These are phyloP conservation scores for Fragaria ananassa DNA, from an alignment of 306 rosid genomes.

Conservation along the genomic window DNA sequence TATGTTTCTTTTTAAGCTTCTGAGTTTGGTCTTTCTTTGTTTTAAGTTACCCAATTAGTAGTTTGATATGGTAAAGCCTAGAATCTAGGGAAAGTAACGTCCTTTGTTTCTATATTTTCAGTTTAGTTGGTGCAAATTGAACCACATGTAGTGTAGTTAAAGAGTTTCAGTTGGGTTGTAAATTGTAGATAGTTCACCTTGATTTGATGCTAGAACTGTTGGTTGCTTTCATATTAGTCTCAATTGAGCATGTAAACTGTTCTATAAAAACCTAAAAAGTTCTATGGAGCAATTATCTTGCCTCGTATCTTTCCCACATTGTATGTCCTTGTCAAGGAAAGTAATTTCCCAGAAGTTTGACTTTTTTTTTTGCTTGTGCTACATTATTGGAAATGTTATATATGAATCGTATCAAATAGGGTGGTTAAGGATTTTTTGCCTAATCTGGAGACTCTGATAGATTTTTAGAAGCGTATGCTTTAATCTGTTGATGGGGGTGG, in stretches of 20 bases:
- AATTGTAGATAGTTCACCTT: not conserved
- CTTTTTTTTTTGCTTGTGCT: not conserved
- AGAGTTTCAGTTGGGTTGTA: not conserved
- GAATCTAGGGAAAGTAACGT: not conserved
- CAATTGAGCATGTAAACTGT: not conserved
- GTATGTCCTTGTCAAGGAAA: not conserved
- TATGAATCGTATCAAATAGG: not conserved
- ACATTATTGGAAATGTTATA: not conserved
- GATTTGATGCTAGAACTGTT: not conserved
- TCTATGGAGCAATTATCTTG: not conserved
- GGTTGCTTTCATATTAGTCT: not conserved
- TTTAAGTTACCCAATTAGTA: not conserved
- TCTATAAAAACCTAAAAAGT: not conserved
- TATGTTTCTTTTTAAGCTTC: slow-evolving; percentile 15
- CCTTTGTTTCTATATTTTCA: not conserved
- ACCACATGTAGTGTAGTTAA: not conserved
- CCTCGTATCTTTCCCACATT: not conserved
- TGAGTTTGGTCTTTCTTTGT: not conserved
- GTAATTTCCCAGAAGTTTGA: not conserved
- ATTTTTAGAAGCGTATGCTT: slow-evolving; percentile 12
- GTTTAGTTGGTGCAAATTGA: not conserved
- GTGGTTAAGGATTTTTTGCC: not conserved
- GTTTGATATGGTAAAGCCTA: not conserved
- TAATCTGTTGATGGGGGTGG: slow-evolving; percentile 24
- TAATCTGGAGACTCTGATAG: slow-evolving; percentile 4